phyloP scores from a whole-genome alignment of 2,329 filamentous ascomycete species.

The Pseudocercospora fuligena region DNA sequence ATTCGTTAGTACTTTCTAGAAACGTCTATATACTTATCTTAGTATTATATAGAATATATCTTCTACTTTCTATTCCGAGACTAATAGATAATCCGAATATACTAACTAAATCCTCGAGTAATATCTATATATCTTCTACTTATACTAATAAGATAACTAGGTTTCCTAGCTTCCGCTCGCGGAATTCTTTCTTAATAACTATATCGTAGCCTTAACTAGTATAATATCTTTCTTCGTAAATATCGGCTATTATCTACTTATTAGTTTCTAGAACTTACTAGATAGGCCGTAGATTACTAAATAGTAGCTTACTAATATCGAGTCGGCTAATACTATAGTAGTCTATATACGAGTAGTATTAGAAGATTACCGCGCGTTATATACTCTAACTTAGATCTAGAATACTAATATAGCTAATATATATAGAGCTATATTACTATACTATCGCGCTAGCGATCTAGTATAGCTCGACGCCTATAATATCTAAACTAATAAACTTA shows the following conservation, averaged over 20 bases:
- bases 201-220: not conserved
- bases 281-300: not conserved
- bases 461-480: not conserved
- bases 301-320: not conserved
- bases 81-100: not conserved
- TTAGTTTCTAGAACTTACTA: not conserved
- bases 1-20: not conserved
- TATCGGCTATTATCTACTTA: not conserved
- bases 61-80: not conserved
- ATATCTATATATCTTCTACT: not conserved
- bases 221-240: constrained; percentile 11
- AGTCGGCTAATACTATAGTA: not conserved
- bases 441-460: not conserved
- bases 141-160: constrained; percentile 5
- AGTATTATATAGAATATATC: not conserved
- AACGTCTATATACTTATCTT: not conserved
- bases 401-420: not conserved
- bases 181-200: constrained; percentile 13
- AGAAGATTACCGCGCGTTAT: not conserved
- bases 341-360: not conserved
- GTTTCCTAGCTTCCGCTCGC: not conserved
- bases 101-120: not conserved
- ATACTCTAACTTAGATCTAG: not conserved
- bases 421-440: not conserved
- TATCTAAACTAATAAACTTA: not conserved